Evolutionary conservation across 2,329 filamentous ascomycete species (phyloP), one percentile per base, ranked within the genome.

Genomic region (Xylariaceae sp.): DNA sequence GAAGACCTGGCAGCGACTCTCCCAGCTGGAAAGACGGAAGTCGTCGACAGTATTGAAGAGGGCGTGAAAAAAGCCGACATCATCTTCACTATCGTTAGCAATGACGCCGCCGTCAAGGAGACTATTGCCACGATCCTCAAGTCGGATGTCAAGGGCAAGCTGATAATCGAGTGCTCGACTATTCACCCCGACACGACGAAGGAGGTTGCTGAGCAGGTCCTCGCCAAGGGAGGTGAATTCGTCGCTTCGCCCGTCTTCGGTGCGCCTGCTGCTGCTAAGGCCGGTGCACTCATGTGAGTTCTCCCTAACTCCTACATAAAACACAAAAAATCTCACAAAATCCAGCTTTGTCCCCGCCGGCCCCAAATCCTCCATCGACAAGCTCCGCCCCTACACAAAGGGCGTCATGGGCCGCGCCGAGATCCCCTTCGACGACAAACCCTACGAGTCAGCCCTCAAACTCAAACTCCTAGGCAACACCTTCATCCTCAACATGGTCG

Each of bases 381-480:
- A 80, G 64, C 78, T 87, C 9, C 79, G 81, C 44, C 87, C 87
- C 0, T 90, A 84, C 72, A 83, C 81, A 37, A 83, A 81, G 48
- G 86, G 85, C 39, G 87, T 90, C 3, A 87, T 88, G 71, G 83
- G 84, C 1, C 80, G 81, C 44, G 80, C 80, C 0, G 81, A 82
- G 64, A 82, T 91, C 63, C 58, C 69, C 5, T 71, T 73, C 56
- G 68, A 71, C 4, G 69, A 72, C 61, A 55, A 67, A 62, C 66
- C 71, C 30, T 66, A 66, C 53, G 66, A 68, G 53, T 84, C 85
- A 56, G 86, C 91, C 3, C 82, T 85, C 1, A 82, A 85, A 51
- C 78, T 96, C 52, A 94, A 96, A 75, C 79, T 96, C 17, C 81
- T 96, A 8, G 92, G 92, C 59, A 96, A 96, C 74, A 90, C 88